Evolutionary conservation across 208 protist genomes (phyloP), one percentile per base, ranked within the genome.

Genomic region (Phytomonas sp.): DNA sequence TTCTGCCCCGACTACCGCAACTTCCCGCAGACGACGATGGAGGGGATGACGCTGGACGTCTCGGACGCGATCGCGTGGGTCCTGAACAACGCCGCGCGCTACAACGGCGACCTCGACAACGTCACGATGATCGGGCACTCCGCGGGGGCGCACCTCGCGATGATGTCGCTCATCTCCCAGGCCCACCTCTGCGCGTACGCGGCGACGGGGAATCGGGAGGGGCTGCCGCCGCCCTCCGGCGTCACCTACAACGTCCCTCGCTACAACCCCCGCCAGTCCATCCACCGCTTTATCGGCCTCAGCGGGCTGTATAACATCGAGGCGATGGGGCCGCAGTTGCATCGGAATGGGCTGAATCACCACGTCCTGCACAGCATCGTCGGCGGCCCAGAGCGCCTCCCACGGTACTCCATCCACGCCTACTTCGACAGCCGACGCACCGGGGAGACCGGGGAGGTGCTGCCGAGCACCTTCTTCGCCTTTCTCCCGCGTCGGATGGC

Each of bases 1-100:
- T 95, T 96, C 78, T 92, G 85, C 76, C 92, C 92, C 11, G 92
- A 96, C 85, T 96, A 96, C 79, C 88, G 92, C 63, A 96, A 94
- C 83, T 96, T 95, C 70, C 92, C 92, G 34, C 89, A 95, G 80
- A 93, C 85, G 37, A 85, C 84, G 68, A 86, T 96, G 87, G 87
- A 92, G 70, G 91, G 87, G 53, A 96, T 96, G 91, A 86, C 85
- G 72, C 77, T 90, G 31, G 91, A 96, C 74, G 79, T 93, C 29
- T 92, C 85, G 13, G 92, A 95, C 61, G 89, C 92, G 51, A 82
- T 96, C 60, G 75, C 73, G 53, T 96, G 90, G 90, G 87, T 93
- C 74, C 67, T 95, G 62, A 77, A 80, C 71, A 93, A 95, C 78
- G 87, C 87, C 29, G 85, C 85, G 74, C 83, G 87, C 51, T 95